Base-by-base conservation (phyloP, 345 rosid genomes). In the Lepidium sativum region DNA sequence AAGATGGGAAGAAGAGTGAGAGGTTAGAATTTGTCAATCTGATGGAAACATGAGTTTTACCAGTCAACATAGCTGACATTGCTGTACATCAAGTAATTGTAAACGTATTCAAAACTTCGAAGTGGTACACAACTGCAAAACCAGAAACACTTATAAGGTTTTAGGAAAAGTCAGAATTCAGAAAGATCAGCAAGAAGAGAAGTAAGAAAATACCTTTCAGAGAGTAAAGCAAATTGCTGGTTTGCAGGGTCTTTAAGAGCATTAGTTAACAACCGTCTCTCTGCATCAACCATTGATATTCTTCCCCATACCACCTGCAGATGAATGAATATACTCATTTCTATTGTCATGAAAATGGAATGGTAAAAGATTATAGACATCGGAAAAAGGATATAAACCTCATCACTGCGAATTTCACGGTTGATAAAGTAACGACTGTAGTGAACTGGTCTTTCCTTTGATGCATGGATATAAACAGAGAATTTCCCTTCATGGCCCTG, bases 1-100 rank as follows among this genome's bases (percentile, higher is more conserved):
- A 58, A 15, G 37, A 42, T 62, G 43, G 13, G 27, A 38, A 59
- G 13, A 23, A 12, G 51, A 33, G 56, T 44, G 37, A 54, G 33
- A 33, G 25, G n/a, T 29, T 41, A 27, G 31, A 51, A 17, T 61
- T 29, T 41, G 8, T 1, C 29, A 51, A 14, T 54, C 13, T 43
- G 14, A 42, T 55, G 23, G 23, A 45, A 38, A 13, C 60, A 39
- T 18, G 56, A 8, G 3, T 54, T 10, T 80, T 84, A 94, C 99
- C 96, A 79, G 82, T 92, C 98, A 71, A 92, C 68, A 40, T 71
- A 92, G 81, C 98, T 92, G 74, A 83, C 74, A 75, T 92, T 94
- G 43, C 89, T 76, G 79, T 84, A 80, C 86, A 94, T 81, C 63
- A 94, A 75, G 81, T 86, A 94, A 83, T 88, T 82, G 74, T 83